Evolutionary conservation across 148 eudicot species (phyloP), one percentile per base, ranked within the genome.

Genomic region (Rhododendron molle): DNA sequence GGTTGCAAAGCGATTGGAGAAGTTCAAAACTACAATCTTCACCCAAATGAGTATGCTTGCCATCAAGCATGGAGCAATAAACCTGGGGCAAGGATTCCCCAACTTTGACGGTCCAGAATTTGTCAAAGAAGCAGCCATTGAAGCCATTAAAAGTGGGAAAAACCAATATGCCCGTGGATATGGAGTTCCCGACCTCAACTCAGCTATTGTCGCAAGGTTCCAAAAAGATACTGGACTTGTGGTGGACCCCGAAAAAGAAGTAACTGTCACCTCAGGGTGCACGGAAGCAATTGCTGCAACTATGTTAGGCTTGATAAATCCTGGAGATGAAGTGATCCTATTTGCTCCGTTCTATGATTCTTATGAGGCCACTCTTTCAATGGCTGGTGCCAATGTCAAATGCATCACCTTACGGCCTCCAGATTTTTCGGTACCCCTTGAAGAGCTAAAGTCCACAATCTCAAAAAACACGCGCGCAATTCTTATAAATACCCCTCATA

Each of bases 291-390:
- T 97, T 40, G 99, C 99, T 40, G 98, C 99, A 28, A 91, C 99
- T 81, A 95, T 97, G 23, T 89, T 97, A 56, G 99, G 99, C 32
- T 88, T 97, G 86, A 97, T 97, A 84, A 94, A 97, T 88, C 96
- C 98, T 0, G 98, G 95, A 34, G 99, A 97, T 83, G 98, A 97
- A 86, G 98, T 97, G 60, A 90, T 97, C 79, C 77, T 97, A 52
- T 95, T 97, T 84, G 98, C 99, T n/a, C 99, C 99, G 0, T 97
- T 97, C 84, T 97, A 97, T 81, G 99, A 97, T 87, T 95, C 99
- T 72, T 97, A 97, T 74, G 96, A 91, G 86, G 99, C 99, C 74
- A 94, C 98, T 12, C 94, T 97, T 26, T 95, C 99, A 16, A 97
- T 97, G 99, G 99, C 98, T 14, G 99, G 99, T 83, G 99, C 99